Conservation (phyloP, 305 asterid species). For the Fraxinus baroniana region DNA sequence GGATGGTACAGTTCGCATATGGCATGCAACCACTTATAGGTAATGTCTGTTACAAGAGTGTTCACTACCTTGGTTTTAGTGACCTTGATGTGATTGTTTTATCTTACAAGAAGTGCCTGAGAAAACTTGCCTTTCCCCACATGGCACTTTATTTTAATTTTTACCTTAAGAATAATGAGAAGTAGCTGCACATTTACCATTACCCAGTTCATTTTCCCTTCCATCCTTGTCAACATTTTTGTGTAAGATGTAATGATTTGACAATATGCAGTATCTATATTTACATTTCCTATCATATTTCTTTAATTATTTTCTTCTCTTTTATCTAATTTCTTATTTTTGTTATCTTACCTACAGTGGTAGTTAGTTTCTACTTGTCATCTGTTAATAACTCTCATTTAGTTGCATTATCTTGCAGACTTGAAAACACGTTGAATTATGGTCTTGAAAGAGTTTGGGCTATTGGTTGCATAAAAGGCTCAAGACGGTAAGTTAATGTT, state of each 20-base stretch:
- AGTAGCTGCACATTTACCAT: neutral
- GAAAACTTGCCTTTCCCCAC: conserved; percentile 4
- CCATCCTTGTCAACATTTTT: neutral
- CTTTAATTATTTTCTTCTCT: neutral
- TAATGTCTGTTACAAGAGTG: conserved; percentile 27
- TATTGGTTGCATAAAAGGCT: conserved; percentile 81
- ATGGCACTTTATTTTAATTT: neutral
- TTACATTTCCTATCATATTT: neutral
- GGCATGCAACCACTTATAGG: conserved; percentile 99
- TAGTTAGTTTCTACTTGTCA: conserved; percentile 19
- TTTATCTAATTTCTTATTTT: neutral
- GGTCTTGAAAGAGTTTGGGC: conserved; percentile 99
- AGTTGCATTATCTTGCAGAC: conserved; percentile 53
- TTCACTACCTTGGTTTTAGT: conserved; percentile 10
- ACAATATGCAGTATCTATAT: neutral
- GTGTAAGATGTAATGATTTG: neutral
- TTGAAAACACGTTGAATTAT: conserved; percentile 93
- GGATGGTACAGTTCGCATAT: conserved; percentile 98
- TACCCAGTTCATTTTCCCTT: neutral
- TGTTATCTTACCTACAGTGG: conserved; percentile 13
- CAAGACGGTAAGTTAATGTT: conserved; percentile 68
- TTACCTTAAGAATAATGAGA: neutral
- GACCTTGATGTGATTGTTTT: neutral
- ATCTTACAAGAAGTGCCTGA: neutral
- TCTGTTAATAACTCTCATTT: conserved; percentile 23